Percentiles rank a stretch among this genome's conserved stretches.
Evolutionary conservation across 768 basidiomycete species (phyloP).

Genomic region (Mycena maculata): DNA sequence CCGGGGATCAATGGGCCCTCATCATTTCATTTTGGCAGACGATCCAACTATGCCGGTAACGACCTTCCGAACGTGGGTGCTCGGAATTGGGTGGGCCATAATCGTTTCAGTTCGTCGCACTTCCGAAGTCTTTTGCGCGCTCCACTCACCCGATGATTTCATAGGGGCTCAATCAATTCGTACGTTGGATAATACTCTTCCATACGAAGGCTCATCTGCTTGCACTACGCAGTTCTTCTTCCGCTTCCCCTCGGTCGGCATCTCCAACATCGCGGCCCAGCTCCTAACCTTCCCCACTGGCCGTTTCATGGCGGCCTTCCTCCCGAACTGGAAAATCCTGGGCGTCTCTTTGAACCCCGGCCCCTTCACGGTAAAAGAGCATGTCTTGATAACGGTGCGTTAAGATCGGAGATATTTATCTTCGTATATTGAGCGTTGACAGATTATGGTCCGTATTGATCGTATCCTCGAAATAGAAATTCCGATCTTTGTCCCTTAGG

Average conservation of each 20-base stretch:
- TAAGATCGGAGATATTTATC: neutral
- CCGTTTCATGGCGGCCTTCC: constrained; percentile 63
- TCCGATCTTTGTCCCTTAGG: constrained; percentile 32
- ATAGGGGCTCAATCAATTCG: constrained; percentile 62
- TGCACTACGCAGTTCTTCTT: constrained; percentile 17
- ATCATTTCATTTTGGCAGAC: constrained; percentile 72
- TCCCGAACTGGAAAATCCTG: constrained; percentile 66
- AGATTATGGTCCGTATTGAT: constrained; percentile 35
- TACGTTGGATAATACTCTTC: neutral
- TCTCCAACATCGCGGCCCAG: constrained; percentile 69
- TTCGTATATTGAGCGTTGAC: neutral
- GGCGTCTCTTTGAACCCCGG: constrained; percentile 71
- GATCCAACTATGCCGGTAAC: constrained; percentile 68
- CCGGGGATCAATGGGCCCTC: no score
- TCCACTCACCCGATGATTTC: neutral
- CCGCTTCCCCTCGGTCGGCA: constrained; percentile 52
- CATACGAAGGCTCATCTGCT: no score
- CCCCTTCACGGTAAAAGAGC: constrained; percentile 72
- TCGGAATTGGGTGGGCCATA: constrained; percentile 65
- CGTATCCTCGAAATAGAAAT: neutral
- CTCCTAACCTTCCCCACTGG: constrained; percentile 76
- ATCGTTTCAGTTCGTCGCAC: constrained; percentile 59
- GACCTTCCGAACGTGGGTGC: constrained; percentile 63
- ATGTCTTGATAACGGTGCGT: constrained; percentile 68
- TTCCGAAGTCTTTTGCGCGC: neutral